Percentiles rank a stretch among this genome's conserved stretches.
phyloP scores from a whole-genome alignment of 1,139 yeast genomes.

The Protomyces pachydermus region DNA sequence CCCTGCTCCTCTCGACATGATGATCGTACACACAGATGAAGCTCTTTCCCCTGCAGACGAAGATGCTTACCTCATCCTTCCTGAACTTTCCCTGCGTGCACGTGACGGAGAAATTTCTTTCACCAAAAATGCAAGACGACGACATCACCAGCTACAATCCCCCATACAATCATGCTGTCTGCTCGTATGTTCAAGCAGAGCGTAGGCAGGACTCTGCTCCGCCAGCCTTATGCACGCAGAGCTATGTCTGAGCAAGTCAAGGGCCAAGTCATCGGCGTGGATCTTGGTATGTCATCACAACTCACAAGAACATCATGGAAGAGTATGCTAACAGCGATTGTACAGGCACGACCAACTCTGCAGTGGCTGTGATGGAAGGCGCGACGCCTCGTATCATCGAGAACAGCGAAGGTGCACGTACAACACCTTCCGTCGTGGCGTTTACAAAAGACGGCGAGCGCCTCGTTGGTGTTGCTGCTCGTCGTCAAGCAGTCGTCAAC shows the following conservation, averaged over 20 bases:
- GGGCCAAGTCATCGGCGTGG: slow-evolving; percentile 79
- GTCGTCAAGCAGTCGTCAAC: slow-evolving; percentile 98
- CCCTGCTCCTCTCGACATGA: too few species aligned
- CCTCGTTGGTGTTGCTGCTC: slow-evolving; percentile 96
- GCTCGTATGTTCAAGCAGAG: slow-evolving; percentile 9
- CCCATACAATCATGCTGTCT: slow-evolving; percentile 10
- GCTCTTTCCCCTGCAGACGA: too few species aligned
- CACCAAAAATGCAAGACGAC: too few species aligned
- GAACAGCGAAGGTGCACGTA: slow-evolving; percentile 98
- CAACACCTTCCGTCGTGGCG: slow-evolving; percentile 98
- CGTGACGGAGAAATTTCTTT: background rate
- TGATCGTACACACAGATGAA: too few species aligned
- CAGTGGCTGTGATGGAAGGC: slow-evolving; percentile 98
- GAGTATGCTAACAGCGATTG: background rate
- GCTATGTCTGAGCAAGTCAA: slow-evolving; percentile 27
- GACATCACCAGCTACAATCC: background rate
- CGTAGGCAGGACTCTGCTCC: slow-evolving; percentile 20
- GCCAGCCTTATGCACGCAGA: slow-evolving; percentile 22
- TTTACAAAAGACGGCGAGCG: slow-evolving; percentile 95
- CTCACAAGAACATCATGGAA: background rate
- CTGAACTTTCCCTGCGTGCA: too few species aligned
- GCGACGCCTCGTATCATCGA: slow-evolving; percentile 93
- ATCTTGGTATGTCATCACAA: slow-evolving; percentile 57
- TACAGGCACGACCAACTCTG: slow-evolving; percentile 52
- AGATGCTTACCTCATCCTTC: too few species aligned